Evolutionary conservation across 1,139 yeast species (phyloP), one percentile per base, ranked within the genome.

Genomic region (Magnusiomyces magnusii): DNA sequence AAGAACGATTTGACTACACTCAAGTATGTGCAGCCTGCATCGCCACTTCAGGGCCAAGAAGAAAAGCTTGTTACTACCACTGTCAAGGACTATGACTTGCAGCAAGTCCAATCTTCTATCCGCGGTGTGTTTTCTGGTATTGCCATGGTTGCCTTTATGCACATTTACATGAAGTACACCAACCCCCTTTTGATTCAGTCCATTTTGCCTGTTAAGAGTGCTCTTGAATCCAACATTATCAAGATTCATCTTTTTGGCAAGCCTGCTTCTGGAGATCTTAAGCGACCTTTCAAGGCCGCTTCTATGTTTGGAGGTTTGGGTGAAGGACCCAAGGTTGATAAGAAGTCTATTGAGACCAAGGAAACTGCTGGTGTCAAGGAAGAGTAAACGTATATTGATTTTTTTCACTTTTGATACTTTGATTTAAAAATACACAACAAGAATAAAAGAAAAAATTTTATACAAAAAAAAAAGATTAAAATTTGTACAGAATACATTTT

Each of bases 131-230:
- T 87, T 80, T 87, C 95, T 66, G 89, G 96, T 64, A 75, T 91
- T 69, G 97, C 96, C 70, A 92, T 95, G 97, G 92, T 95, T 95
- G 97, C 87, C 41, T 88, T 93, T 84, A 92, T 93, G 98, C 99
- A 93, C 76, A 70, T 93, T 64, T 93, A 93, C 84, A 86, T 95
- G 96, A 88, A 91, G 77, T 95, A 90, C 82, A 90, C 98, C 75
- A 92, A 93, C 78, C 99, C 99, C 62, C 83, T 93, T 74, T 84
- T 95, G 68, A 88, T 93, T 90, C 99, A 93, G 79, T 85, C 93
- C 63, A 81, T 95, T 68, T 83, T 95, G 59, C 93, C 97, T 57
- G 78, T 95, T 69, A 93, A 93, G 82, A 78, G 87, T 67, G 97
- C 96, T 57, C 78, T 91, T 64, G 99, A 95, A 78, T 79, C 89